These are phyloP conservation scores for Tulasnella sp. DNA, from an alignment of 768 basidiomycete species.

Conservation along the genomic window DNA sequence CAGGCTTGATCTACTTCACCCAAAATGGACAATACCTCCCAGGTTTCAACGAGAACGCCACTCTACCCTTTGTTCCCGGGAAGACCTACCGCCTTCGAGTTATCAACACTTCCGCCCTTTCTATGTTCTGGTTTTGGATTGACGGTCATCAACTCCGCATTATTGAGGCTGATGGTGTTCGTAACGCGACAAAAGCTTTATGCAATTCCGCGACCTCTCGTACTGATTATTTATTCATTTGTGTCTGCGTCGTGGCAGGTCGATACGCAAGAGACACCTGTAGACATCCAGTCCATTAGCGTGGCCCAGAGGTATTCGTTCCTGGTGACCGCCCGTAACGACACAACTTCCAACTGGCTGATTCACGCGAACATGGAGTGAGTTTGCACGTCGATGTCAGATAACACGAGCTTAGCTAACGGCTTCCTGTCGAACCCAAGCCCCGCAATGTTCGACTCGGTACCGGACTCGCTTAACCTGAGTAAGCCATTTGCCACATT, in stretches of 20 bases:
- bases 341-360: slow-evolving; percentile 70
- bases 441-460: slow-evolving; percentile 26
- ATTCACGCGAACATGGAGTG: slow-evolving; percentile 86
- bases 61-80: slow-evolving; percentile 72
- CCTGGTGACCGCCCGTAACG: slow-evolving; percentile 83
- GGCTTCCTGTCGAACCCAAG: neutral
- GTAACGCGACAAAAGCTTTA: too few relatives aligned
- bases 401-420: too few relatives aligned
- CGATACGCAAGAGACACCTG: slow-evolving; percentile 63
- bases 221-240: slow-evolving; percentile 30
- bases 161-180: slow-evolving; percentile 80
- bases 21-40: slow-evolving; percentile 60
- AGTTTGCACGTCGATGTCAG: too few relatives aligned
- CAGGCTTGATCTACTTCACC: slow-evolving; percentile 74
- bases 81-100: slow-evolving; percentile 86
- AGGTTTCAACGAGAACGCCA: slow-evolving; percentile 65
- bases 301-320: slow-evolving; percentile 92
- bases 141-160: slow-evolving; percentile 79
- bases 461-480: slow-evolving; percentile 61
- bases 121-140: slow-evolving; percentile 77
- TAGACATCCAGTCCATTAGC: slow-evolving; percentile 60
- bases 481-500: slow-evolving; percentile 46
- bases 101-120: slow-evolving; percentile 65
- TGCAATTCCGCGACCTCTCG: neutral
- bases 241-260: slow-evolving; percentile 35